phyloP scores from a whole-genome alignment of 768 basidiomycete genomes.

The Pulveroboletus sp. region DNA sequence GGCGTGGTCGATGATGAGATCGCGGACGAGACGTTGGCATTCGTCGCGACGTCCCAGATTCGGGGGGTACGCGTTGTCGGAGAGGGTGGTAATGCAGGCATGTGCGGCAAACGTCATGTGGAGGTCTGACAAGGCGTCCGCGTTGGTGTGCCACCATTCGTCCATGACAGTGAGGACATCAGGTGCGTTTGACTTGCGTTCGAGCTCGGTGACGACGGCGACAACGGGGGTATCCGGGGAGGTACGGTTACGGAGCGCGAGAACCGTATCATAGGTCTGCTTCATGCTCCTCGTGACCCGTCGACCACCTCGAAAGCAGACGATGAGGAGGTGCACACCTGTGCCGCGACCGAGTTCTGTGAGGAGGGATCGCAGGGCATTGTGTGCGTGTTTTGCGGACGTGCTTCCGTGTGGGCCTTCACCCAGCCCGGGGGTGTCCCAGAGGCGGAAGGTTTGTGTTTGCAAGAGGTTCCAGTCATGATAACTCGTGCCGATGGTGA shows the following conservation, averaged over 20 bases:
- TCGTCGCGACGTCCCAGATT: conserved; percentile 17
- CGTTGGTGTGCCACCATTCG: conserved; percentile 20
- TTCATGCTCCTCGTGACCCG: conserved; percentile 19
- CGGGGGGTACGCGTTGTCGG: conserved; percentile 15
- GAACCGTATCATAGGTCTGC: conserved; percentile 16
- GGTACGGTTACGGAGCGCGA: conserved; percentile 14
- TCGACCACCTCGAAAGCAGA: conserved; percentile 19
- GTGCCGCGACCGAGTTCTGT: conserved; percentile 14
- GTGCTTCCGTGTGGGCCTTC: conserved; percentile 10
- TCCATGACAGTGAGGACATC: conserved; percentile 18
- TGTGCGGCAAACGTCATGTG: conserved; percentile 15
- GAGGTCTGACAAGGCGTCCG: conserved; percentile 2
- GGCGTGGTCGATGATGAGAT: conserved; percentile 20
- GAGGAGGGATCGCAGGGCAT: conserved; percentile 19
- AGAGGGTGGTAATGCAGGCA: conserved; percentile 22
- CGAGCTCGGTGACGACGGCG: conserved; percentile 19
- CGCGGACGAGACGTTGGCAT: conserved; percentile 22
- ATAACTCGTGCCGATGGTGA: conserved; percentile 19
- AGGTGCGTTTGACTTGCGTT: conserved; percentile 1
- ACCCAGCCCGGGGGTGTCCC: conserved; percentile 23
- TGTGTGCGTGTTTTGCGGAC: conserved; percentile 11
- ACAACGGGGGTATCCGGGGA: conserved; percentile 17
- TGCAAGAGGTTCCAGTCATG: conserved; percentile 20
- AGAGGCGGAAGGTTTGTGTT: conserved; percentile 23
- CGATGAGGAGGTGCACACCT: conserved; percentile 18